Conservation (phyloP, 192 early-diverging fungal genomes). For the Mortierella alpina region DNA sequence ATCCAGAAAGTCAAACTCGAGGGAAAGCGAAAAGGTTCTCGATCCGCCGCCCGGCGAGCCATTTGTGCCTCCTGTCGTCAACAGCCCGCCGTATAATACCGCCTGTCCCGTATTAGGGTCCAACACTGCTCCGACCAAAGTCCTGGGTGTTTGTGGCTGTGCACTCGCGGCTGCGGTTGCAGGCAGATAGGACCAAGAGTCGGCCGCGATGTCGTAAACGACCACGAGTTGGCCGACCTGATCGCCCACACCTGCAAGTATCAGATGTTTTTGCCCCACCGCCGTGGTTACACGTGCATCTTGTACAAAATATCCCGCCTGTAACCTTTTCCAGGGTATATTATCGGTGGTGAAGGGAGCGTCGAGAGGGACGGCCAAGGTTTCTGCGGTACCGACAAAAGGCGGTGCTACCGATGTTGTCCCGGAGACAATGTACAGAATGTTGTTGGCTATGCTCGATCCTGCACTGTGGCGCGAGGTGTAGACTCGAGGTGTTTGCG, state of each 20-base stretch:
- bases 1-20: constrained; percentile 32
- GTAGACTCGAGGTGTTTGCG: not conserved
- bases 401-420: not conserved
- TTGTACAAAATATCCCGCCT: constrained; percentile 7
- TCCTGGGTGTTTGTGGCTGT: constrained; percentile 6
- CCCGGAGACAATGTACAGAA: constrained; percentile 28
- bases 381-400: constrained; percentile 8
- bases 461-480: constrained; percentile 24
- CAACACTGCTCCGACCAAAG: constrained; percentile 9
- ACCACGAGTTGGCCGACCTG: constrained; percentile 15
- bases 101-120: constrained; percentile 7
- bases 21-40: not conserved
- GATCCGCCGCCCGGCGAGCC: not conserved
- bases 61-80: not conserved
- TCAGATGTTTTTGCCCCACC: constrained; percentile 8
- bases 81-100: constrained; percentile 22
- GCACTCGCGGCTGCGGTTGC: not conserved
- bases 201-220: constrained; percentile 10
- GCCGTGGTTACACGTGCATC: constrained; percentile 17
- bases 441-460: constrained; percentile 26
- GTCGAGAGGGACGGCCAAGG: constrained; percentile 17
- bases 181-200: constrained; percentile 12
- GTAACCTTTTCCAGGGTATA: constrained; percentile 19
- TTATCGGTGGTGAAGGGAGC: not conserved
- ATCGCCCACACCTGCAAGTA: constrained; percentile 14